Evolutionary conservation across 2,329 filamentous ascomycete species (phyloP), one percentile per base, ranked within the genome.

Genomic region (Periconia digitata): DNA sequence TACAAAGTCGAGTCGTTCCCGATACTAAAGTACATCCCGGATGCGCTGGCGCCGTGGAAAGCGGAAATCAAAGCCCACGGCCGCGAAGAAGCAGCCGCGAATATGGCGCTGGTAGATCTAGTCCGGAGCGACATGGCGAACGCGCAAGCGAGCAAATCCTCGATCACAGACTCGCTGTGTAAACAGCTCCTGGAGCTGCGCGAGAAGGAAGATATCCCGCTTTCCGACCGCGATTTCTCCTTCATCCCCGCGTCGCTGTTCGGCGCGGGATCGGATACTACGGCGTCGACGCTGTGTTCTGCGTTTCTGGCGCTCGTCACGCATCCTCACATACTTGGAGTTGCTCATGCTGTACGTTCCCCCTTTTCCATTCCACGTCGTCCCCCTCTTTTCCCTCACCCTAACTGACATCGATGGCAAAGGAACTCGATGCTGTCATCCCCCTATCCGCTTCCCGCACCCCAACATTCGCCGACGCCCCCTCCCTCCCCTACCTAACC

Each of bases 191-290:
- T 78, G 16, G 71, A 77, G 40, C 59, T 73, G 16, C 53, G 67
- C 17, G 70, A 74, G 32, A 66, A 63, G 7, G 72, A 76, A 40
- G 59, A 63, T 15, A 66, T 71, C 6, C 67, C 69, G 0, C 66
- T 79, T 38, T 70, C 71, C 0, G 66, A 72, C 15, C 67, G 67
- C 12, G 67, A 77, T 51, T 70, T 78, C 46, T 71, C 72, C 3
- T 77, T 74, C 57, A 67, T 77, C 6, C 69, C 75, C 1, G 73
- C 72, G 2, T 72, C 69, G 0, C 62, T 78, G 6, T 76, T 77
- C 48, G 77, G 77, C 22, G 78, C 76, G 10, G 74, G 78, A 22
- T 78, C 71, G 4, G 79, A 81, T 51, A 81, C 79, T 0, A 79
- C 77, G 0, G 73, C 76, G 0, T 75, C 72, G 13, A 77, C 74